Conservation (phyloP, 1,284 basidiomycete genomes). For the Trametes hirsuta region DNA sequence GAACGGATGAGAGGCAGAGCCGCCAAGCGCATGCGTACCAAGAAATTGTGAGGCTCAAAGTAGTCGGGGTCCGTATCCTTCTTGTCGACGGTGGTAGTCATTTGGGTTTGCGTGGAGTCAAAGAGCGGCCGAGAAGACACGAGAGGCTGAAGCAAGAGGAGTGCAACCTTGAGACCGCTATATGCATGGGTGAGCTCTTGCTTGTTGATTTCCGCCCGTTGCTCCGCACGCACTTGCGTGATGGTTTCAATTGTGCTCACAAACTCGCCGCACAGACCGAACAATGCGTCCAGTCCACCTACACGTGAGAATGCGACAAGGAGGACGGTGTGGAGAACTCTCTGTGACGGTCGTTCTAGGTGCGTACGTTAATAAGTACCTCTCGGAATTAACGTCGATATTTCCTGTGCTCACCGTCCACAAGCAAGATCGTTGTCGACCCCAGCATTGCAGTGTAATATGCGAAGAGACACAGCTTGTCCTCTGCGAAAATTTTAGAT, state of each 20-base stretch:
- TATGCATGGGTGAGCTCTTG: conserved; percentile 77
- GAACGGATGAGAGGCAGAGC: conserved; percentile 70
- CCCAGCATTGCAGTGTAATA: conserved; percentile 84
- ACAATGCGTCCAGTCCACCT: conserved; percentile 76
- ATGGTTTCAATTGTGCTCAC: conserved; percentile 60
- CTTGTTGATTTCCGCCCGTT: conserved; percentile 58
- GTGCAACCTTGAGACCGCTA: conserved; percentile 80
- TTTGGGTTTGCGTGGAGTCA: conserved; percentile 83
- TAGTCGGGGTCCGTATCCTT: conserved; percentile 74
- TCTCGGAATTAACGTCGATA: neutral
- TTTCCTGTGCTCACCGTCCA: conserved; percentile 73
- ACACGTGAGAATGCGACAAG: conserved; percentile 75
- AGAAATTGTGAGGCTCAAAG: conserved; percentile 86
- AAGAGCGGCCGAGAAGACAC: conserved; percentile 81
- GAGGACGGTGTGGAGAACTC: conserved; percentile 83
- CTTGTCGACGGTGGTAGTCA: conserved; percentile 78
- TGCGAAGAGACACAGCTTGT: conserved; percentile 56
- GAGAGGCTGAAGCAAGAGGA: conserved; percentile 79
- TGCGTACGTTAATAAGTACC: neutral
- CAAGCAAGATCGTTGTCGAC: conserved; percentile 72
- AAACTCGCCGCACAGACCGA: conserved; percentile 63
- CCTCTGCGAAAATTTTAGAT: conserved; percentile 41
- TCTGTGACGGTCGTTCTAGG: conserved; percentile 73
- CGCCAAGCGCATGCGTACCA: conserved; percentile 79
- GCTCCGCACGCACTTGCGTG: conserved; percentile 49